Evolutionary conservation across 2,329 filamentous ascomycete genomes (phyloP).

Genomic region (Dactylellina sp.): DNA sequence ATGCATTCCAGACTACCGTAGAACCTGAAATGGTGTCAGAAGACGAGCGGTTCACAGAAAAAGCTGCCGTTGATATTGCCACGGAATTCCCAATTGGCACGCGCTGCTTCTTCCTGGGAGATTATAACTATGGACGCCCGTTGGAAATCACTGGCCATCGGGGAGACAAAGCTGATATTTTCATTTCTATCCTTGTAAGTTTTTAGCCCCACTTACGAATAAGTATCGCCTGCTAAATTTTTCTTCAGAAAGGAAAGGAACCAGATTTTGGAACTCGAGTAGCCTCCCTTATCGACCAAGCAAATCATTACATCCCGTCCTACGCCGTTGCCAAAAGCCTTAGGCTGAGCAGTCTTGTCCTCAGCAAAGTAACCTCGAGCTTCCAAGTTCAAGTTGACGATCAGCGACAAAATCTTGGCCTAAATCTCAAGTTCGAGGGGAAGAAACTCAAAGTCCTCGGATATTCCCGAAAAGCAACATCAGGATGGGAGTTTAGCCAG

Average conservation of each 20-base stretch:
- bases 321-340: constrained; percentile 88
- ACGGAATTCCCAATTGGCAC: constrained; percentile 89
- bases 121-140: constrained; percentile 90
- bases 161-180: constrained; percentile 80
- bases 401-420: constrained; percentile 85
- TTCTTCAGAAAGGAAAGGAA: constrained; percentile 73
- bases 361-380: constrained; percentile 96
- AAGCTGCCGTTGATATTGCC: constrained; percentile 84
- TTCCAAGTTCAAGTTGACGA: constrained; percentile 87
- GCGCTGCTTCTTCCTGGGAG: constrained; percentile 90
- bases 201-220: background rate
- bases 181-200: constrained; percentile 69
- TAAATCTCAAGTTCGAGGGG: constrained; percentile 96
- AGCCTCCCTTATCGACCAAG: constrained; percentile 75
- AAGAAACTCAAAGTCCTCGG: constrained; percentile 96
- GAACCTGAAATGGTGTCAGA: constrained; percentile 84
- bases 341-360: constrained; percentile 82
- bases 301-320: constrained; percentile 83
- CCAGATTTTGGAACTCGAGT: constrained; percentile 82
- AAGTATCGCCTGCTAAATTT: constrained; percentile 16
- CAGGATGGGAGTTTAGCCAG: constrained; percentile 94
- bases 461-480: constrained; percentile 86
- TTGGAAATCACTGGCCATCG: constrained; percentile 82
- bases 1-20: constrained; percentile 90
- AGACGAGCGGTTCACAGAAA: constrained; percentile 93